Base-by-base conservation (phyloP, 176 grass and related monocot genomes). In the Triticum monococcum region DNA sequence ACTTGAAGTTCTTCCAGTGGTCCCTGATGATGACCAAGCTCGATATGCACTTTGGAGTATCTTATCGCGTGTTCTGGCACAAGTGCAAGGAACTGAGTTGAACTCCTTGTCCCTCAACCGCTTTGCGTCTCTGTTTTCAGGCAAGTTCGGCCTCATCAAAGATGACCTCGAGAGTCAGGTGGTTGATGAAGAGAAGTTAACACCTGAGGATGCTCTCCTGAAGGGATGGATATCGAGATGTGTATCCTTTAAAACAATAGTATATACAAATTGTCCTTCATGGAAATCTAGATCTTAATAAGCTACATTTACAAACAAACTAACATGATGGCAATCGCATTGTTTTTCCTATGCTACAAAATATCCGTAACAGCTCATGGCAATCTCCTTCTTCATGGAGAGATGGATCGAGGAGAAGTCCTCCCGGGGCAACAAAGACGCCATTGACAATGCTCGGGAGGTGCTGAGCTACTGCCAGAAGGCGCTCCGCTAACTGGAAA, bases 31-130 rank as follows among this genome's bases (percentile, higher is more conserved):
- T 62, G 68, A 59, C 4, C 81, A 91, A 88, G 86, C 88, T 59
- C 84, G 91, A 86, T 91, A 88, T 67, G 92, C 96, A 79, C 78
- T 95, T 30, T 98, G 96, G 96, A 90, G 89, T 83, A 84, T 90
- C 82, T 82, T 98, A 54, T 38, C 86, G 28, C 90, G 75, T 77
- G 79, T 94, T 22, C 85, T 98, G 26, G 13, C 61, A 54, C 79
- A 92, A 77, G 50, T 30, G 82, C 81, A 86, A 68, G 87, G 46
- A 23, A 65, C 86, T 43, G 65, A 78, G 77, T 68, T 79, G 28
- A 85, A 75, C 36, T 81, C 75, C 54, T 79, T 85, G 62, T 79
- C 79, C 30, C 38, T 91, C 5, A 38, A 90, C 26, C 76, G 81
- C 38, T 81, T 96, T 80, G 92, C 59, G 33, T 86, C 72, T 59